A percentile compares a stretch with the other conserved stretches of the same genome.
Conservation (phyloP, 2,329 filamentous ascomycete genomes). For the Hypoxylon sp. region DNA sequence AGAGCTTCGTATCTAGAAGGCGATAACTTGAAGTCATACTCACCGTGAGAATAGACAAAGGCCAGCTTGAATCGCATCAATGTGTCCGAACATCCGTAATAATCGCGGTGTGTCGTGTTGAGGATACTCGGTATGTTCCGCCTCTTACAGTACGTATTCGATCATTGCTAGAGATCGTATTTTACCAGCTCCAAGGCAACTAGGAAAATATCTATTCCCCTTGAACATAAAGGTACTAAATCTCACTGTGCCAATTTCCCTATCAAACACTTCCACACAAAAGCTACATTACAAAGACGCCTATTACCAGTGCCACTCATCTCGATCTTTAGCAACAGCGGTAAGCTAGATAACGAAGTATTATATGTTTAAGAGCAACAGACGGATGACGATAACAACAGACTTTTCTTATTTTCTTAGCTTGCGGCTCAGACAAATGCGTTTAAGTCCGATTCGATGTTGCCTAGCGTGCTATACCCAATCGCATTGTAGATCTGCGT, state of each 20-base stretch:
- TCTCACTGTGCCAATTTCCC: no score
- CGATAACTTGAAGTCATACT: neutral
- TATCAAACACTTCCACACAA: neutral
- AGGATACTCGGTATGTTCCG: no score
- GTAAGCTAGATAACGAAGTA: neutral
- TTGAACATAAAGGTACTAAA: no score
- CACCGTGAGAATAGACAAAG: neutral
- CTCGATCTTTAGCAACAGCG: neutral
- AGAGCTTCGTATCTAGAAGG: neutral
- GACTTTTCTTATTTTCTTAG: neutral
- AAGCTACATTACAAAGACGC: neutral
- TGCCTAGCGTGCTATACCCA: neutral
- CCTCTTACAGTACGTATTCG: no score
- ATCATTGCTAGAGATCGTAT: no score
- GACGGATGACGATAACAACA: neutral
- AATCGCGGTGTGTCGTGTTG: no score
- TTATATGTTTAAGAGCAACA: neutral
- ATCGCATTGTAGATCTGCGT: conserved; percentile 6
- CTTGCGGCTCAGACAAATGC: neutral
- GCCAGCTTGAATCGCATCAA: neutral
- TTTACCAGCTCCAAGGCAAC: no score
- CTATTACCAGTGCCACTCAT: neutral
- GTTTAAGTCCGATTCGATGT: neutral
- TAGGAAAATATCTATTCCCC: no score
- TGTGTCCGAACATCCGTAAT: neutral